Evolutionary conservation across 2,329 filamentous ascomycete genomes (phyloP), one percentile per base, ranked within the genome.

Genomic region (Cladosporium sp.): DNA sequence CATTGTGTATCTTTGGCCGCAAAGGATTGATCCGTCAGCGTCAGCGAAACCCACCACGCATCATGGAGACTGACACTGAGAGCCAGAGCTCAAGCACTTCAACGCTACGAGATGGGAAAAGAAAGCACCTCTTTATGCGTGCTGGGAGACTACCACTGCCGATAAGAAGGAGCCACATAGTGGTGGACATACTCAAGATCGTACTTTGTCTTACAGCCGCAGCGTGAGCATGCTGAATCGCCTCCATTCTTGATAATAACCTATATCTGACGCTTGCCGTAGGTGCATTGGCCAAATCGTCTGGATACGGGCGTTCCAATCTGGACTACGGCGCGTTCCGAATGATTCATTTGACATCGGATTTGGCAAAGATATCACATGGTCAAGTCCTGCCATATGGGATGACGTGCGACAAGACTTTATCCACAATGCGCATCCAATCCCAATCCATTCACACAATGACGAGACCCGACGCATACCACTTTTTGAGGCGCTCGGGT

Each of bases 381-480:
- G 49, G 49, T 13, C 49, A 11, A 58, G 34, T n/a, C 34, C 56
- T 3, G 56, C 16, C 14, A 43, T 58, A 18, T 58, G 56, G 56
- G 56, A 58, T 6, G 56, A 58, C 5, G 7, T 34, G 56, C 34
- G 34, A 13, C 56, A 58, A 25, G 23, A 32, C 23, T 58, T 46
- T n/a, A 77, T 69, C 0, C 75, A 75, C 26, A 75, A 72, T 48
- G 76, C 85, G n/a, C 71, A 78, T 5, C 85, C 86, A 2, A 80
- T 87, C 34, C 77, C 80, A 2, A 87, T 86, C 66, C 84, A 86
- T 69, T 86, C 84, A 2, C 85, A 87, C 70, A 87, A 87, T 70
- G 85, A 87, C 72, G 86, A 87, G 72, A 86, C 83, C 84, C 82
- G 84, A 11, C 77, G 76, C 2, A 78, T 85, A 1, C 85, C 85